A percentile compares a stretch with the other conserved stretches of the same genome.
These are phyloP conservation scores for Hymenoscyphus repandus DNA, from an alignment of 2,329 filamentous ascomycete species.

Conservation along the genomic window DNA sequence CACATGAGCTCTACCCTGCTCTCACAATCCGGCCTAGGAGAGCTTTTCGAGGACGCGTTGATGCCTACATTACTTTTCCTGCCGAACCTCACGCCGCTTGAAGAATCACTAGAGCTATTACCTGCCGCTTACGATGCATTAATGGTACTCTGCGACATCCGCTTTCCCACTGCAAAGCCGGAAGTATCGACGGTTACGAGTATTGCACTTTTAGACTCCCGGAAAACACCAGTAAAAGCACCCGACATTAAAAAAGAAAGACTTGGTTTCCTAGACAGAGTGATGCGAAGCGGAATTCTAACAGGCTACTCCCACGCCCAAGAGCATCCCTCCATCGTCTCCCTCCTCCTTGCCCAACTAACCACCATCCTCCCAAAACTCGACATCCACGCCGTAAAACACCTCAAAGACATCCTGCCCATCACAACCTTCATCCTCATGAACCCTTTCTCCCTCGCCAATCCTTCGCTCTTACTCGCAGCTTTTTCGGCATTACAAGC, in stretches of 20 bases:
- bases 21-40: conserved; percentile 56
- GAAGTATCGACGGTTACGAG: background rate
- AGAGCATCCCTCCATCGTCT: conserved; percentile 24
- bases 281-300: no score
- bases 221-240: conserved; percentile 53
- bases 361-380: background rate
- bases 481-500: conserved; percentile 45
- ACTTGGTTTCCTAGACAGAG: no score
- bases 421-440: conserved; percentile 59
- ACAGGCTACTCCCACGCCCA: no score
- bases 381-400: background rate
- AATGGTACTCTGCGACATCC: conserved; percentile 43
- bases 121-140: conserved; percentile 61
- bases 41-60: conserved; percentile 64
- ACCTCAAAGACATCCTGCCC: conserved; percentile 58
- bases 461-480: conserved; percentile 45
- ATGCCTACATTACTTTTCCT: conserved; percentile 71
- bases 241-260: conserved; percentile 45
- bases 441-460: conserved; percentile 60
- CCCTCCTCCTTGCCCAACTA: conserved; percentile 14
- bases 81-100: conserved; percentile 69
- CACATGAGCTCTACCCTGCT: conserved; percentile 50
- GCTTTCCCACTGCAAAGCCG: conserved; percentile 7
- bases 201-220: background rate
- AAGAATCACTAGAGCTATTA: conserved; percentile 63